phyloP scores from a whole-genome alignment of 495 filamentous ascomycete genomes.

The Aspergillus baeticus region DNA sequence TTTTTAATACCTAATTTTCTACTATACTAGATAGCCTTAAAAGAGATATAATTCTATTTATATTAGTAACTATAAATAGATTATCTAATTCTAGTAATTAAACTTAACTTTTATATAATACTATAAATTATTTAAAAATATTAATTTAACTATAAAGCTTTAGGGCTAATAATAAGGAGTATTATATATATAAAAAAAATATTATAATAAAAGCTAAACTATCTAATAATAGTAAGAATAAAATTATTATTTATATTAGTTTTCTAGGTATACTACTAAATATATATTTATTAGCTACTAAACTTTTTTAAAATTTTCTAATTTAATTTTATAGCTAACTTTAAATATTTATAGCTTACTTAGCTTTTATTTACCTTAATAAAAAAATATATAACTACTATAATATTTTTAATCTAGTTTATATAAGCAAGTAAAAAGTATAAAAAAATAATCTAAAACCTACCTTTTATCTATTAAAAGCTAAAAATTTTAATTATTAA shows the following conservation, averaged over 20 bases:
- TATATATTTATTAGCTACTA: not conserved
- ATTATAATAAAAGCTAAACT: not conserved
- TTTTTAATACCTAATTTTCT: no score
- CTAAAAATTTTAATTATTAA: conserved; percentile 14
- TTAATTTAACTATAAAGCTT: not conserved
- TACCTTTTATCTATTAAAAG: conserved; percentile 28
- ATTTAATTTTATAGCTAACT: conserved; percentile 22
- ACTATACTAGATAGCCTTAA: no score
- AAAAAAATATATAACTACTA: conserved; percentile 20
- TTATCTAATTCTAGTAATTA: no score
- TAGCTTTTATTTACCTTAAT: conserved; percentile 10
- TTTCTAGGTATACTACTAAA: not conserved
- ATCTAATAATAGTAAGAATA: not conserved
- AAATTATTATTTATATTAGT: not conserved
- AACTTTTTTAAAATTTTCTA: conserved; percentile 24
- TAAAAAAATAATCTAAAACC: not conserved
- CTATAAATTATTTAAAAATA: not conserved
- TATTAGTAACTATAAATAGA: no score
- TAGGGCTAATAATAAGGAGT: not conserved
- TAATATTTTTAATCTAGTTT: conserved; percentile 26
- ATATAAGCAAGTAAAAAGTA: conserved; percentile 9
- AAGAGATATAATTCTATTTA: no score
- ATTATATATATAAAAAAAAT: not conserved
- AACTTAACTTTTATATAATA: no score
- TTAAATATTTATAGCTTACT: conserved; percentile 23